Evolutionary conservation across 192 early-diverging fungal genomes (phyloP), one percentile per base, ranked within the genome.

Genomic region (Kickxella alabastrina): DNA sequence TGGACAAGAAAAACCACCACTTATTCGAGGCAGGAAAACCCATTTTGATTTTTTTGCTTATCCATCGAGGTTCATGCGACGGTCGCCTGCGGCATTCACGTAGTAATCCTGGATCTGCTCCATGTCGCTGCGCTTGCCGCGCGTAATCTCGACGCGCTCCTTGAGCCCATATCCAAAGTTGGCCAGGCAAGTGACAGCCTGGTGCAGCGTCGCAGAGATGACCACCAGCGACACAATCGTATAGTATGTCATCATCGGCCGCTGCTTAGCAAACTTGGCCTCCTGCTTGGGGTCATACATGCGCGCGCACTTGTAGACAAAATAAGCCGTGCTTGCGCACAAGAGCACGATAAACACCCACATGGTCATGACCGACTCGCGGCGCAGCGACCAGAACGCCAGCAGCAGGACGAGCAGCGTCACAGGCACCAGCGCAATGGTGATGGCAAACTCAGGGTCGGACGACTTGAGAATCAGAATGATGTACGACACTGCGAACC

Each of bases 401-500:
- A 76, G 45, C 28, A 50, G 45, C 45, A 76, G 62, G 6, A 76
- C 73, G 15, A 60, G 14, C 17, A 76, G 49, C 9, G 73, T 76
- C 10, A 76, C 22, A 3, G 73, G 73, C 45, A 76, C 66, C 47
- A 70, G 46, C 17, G 67, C 73, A 7, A 76, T 39, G 9, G 73
- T 76, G 24, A 76, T 70, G 24, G 26, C 73, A 51, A 76, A 76
- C 59, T 76, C 73, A 21, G 73, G 62, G 54, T 77, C 74, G 17
- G 57, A 59, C 24, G 62, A 62, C 49, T 70, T 70, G 22, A 77
- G 58, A 15, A 88, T 61, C 29, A 90, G 54, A 10, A 79, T 82
- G 15, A 88, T 72, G 60, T 82, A 89, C 39, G 74, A 66, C 1
- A 81, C 65, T 0, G 72, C 75, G 22, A 75, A 78, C 1, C 62